Evolutionary conservation across 768 basidiomycete species (phyloP).

Genomic region (Exsudoporus frostii): DNA sequence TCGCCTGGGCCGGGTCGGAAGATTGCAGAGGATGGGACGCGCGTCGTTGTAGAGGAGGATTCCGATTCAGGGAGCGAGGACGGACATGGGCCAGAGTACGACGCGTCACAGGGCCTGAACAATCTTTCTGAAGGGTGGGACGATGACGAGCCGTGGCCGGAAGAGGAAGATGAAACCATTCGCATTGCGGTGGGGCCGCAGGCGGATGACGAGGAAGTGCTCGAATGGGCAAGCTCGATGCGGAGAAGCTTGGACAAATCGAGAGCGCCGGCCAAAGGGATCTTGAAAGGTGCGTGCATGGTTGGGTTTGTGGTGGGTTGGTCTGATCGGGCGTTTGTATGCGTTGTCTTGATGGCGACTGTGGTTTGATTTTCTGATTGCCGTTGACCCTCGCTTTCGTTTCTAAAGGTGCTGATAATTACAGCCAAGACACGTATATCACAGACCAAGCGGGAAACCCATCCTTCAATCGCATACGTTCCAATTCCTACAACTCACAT

Average conservation of each 20-base stretch:
- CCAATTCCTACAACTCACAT: conserved; percentile 76
- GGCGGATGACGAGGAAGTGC: conserved; percentile 52
- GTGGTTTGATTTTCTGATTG: not conserved
- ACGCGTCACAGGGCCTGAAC: conserved; percentile 33
- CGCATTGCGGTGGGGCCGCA: conserved; percentile 31
- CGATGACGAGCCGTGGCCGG: conserved; percentile 77
- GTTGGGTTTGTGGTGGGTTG: not conserved
- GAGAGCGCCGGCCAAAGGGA: conserved; percentile 71
- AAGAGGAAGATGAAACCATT: conserved; percentile 73
- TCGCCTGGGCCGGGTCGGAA: conserved; percentile 43
- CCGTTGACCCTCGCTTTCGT: not conserved
- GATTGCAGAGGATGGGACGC: conserved; percentile 65
- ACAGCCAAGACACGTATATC: conserved; percentile 60
- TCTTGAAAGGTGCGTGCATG: conserved; percentile 63
- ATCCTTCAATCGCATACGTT: conserved; percentile 55
- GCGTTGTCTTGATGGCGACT: not conserved
- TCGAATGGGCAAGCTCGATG: conserved; percentile 76
- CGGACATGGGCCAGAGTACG: conserved; percentile 38
- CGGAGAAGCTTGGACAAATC: conserved; percentile 70
- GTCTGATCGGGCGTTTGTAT: conserved; percentile 7
- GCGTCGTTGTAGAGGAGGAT: conserved; percentile 69
- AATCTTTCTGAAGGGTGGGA: conserved; percentile 68
- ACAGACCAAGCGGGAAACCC: conserved; percentile 39
- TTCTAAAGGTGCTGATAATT: conserved; percentile 58
- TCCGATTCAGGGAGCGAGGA: conserved; percentile 57